Base-by-base conservation (phyloP, 108 stramenopile species). In the Poteriospumella lacustris region DNA sequence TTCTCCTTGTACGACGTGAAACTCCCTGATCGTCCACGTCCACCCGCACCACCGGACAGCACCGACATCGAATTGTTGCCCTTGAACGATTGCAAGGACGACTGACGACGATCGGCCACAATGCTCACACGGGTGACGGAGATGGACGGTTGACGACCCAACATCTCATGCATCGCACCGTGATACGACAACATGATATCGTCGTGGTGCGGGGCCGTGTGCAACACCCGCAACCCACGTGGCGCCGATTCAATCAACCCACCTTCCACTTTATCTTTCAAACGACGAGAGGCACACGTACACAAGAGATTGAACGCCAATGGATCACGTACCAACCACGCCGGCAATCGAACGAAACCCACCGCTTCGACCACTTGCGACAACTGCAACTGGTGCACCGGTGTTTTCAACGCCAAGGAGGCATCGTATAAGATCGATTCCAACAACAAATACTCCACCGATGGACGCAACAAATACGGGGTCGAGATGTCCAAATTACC, bases 131-230 rank as follows among this genome's bases (percentile, higher is more conserved):
- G 15, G 15, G 9, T 33, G 12, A 3, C 5, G 12, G 5, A 5
- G 42, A 5, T 5, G 42, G 70, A 73, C 5, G 12, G 70, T 5
- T 44, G 41, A 9, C 70, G 36, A 5, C 64, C 68, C 44, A 78
- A 44, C 78, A 78, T 33, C 1, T 78, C 68, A 69, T 62, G 78
- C 64, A 78, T 62, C 1, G 69, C 78, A n/a, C 31, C 78, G 28
- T 78, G 78, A 68, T 78, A 78, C 26, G 78, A 78, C 1, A 78
- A 33, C 78, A 78, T 78, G 62, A 78, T 78, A 42, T 78, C 78
- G 28, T 78, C 78, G 78, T 78, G 78, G 38, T 78, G 78, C 9
- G 78, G 78, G 34, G 78, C 78, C 34, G 78, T 78, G 62, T 78
- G 78, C 0, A 78, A 26, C 9, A 78, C 59, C 15, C 29, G 36